These are phyloP conservation scores for Phytophthora lateralis DNA, from an alignment of 352 stramenopile species.

Conservation along the genomic window DNA sequence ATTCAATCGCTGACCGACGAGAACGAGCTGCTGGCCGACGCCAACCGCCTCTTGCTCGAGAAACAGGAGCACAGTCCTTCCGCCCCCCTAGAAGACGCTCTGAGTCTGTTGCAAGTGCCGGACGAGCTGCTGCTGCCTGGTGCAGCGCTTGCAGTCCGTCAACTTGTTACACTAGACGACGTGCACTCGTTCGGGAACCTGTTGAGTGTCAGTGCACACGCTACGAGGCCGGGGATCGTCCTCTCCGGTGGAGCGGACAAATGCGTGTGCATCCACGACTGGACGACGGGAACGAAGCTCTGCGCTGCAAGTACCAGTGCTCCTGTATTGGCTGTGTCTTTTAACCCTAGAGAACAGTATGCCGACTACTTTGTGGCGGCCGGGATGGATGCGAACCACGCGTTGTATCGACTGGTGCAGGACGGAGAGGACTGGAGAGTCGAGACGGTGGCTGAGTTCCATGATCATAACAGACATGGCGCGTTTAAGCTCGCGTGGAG, in stretches of 20 bases:
- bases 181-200: slow-evolving; percentile 74
- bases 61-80: slow-evolving; percentile 31
- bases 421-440: slow-evolving; percentile 47
- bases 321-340: slow-evolving; percentile 65
- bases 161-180: slow-evolving; percentile 45
- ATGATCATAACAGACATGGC: slow-evolving; percentile 76
- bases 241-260: slow-evolving; percentile 81
- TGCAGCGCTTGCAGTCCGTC: slow-evolving; percentile 30
- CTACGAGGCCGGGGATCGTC: slow-evolving; percentile 43
- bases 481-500: slow-evolving; percentile 75
- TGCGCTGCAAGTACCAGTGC: slow-evolving; percentile 37
- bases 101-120: slow-evolving; percentile 50
- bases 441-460: slow-evolving; percentile 49
- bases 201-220: slow-evolving; percentile 61
- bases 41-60: slow-evolving; percentile 70
- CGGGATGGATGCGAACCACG: slow-evolving; percentile 79
- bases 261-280: slow-evolving; percentile 73
- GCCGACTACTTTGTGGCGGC: slow-evolving; percentile 64
- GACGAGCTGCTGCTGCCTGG: slow-evolving; percentile 76
- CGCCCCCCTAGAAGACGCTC: slow-evolving; percentile 1
- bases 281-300: slow-evolving; percentile 52
- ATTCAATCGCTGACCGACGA: slow-evolving; percentile 74
- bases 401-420: slow-evolving; percentile 51
- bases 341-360: slow-evolving; percentile 50
- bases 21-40: slow-evolving; percentile 75